Evolutionary conservation across 148 eudicot genomes (phyloP).

Genomic region (Hydrangea macrophylla): DNA sequence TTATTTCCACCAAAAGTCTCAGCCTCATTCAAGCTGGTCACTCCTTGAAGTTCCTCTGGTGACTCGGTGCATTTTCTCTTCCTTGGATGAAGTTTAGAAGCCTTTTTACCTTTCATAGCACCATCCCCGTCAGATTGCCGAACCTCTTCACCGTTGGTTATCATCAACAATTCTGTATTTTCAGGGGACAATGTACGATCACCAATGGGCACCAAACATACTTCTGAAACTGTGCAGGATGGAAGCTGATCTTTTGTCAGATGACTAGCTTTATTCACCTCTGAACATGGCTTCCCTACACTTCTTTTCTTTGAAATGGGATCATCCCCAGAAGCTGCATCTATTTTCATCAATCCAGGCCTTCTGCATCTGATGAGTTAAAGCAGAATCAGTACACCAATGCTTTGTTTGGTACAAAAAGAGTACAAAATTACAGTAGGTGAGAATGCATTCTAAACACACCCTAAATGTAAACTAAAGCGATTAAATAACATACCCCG

Average conservation of each 20-base stretch:
- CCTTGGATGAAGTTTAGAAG: slow-evolving; percentile 9
- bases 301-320: slow-evolving; percentile 6
- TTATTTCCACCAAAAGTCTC: slow-evolving; percentile 17
- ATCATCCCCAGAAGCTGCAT: slow-evolving; percentile 6
- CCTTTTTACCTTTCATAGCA: slow-evolving; percentile 6
- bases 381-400: neutral
- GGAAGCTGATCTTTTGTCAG: slow-evolving; percentile 12
- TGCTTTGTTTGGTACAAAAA: no score
- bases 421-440: no score
- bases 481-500: slow-evolving; percentile 21
- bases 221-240: slow-evolving; percentile 16
- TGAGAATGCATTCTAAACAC: neutral
- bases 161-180: slow-evolving; percentile 4
- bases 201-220: neutral
- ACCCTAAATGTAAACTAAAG: neutral
- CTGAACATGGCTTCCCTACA: neutral
- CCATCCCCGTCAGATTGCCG: neutral
- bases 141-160: slow-evolving; percentile 10
- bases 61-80: slow-evolving; percentile 3
- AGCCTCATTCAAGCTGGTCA: slow-evolving; percentile 6
- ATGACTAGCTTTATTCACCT: slow-evolving; percentile 7
- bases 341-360: slow-evolving; percentile 2
- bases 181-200: no score
- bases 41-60: neutral
- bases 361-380: slow-evolving; percentile 8